phyloP scores from a whole-genome alignment of 2,329 filamentous ascomycete genomes.

The Coniochaeta sp. region DNA sequence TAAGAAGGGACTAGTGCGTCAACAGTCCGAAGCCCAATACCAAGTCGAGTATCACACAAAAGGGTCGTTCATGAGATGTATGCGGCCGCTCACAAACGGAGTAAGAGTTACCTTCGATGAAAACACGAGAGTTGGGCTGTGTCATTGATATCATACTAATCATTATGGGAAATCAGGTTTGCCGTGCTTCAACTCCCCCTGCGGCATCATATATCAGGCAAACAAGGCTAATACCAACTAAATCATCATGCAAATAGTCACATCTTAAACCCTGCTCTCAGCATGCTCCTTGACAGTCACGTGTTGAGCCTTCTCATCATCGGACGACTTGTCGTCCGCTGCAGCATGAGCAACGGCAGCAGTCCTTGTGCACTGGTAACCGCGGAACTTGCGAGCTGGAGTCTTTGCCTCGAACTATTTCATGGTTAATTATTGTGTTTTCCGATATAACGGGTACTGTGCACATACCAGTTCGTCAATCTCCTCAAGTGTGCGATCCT shows the following conservation, averaged over 20 bases:
- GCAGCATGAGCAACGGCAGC: neutral
- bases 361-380: neutral
- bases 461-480: slow-evolving; percentile 44
- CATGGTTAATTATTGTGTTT: neutral
- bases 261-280: neutral
- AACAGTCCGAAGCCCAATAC: too few species aligned
- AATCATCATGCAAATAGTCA: neutral
- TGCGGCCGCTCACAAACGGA: too few species aligned
- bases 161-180: neutral
- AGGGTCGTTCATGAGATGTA: too few species aligned
- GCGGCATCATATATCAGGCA: neutral
- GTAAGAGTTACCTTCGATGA: too few species aligned
- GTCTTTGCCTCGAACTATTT: neutral
- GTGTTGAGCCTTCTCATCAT: neutral
- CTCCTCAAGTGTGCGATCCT: slow-evolving; percentile 44
- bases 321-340: neutral
- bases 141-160: neutral
- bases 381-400: slow-evolving; percentile 2
- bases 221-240: neutral
- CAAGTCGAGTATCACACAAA: too few species aligned
- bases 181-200: neutral
- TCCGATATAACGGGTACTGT: neutral
- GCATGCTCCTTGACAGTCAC: neutral
- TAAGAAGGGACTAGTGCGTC: too few species aligned
- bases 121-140: neutral